A percentile compares a stretch with the other conserved stretches of the same genome.
Evolutionary conservation across 192 early-diverging fungal genomes (phyloP).

Genomic region (Borealophlyctis nickersoniae): DNA sequence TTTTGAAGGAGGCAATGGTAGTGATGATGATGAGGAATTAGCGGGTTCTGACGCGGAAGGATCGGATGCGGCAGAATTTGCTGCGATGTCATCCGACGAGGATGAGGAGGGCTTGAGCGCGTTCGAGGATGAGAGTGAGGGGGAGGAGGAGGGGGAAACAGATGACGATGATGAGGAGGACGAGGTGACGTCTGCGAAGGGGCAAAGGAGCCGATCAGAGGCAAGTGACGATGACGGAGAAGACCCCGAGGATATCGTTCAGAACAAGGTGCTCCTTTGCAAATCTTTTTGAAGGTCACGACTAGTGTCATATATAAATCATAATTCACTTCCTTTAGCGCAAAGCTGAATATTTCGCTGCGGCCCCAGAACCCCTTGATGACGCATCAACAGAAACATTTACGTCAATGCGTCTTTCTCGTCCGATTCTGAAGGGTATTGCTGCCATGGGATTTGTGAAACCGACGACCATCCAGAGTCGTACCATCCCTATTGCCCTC

Average conservation of each 20-base stretch:
- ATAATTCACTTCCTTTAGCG: no score
- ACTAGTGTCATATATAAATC: neutral
- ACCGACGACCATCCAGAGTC: conserved; percentile 91
- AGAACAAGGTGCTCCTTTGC: no score
- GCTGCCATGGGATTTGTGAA: conserved; percentile 83
- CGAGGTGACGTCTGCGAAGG: conserved; percentile 5
- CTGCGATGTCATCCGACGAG: conserved; percentile 12
- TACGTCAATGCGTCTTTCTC: conserved; percentile 86
- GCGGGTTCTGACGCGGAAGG: conserved; percentile 1
- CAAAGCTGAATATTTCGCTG: conserved; percentile 49
- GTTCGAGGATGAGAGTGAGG: conserved; percentile 11
- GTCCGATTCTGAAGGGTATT: conserved; percentile 91
- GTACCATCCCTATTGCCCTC: conserved; percentile 89
- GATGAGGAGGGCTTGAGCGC: conserved; percentile 12
- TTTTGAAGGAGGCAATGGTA: conserved; percentile 2
- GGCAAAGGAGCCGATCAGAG: neutral
- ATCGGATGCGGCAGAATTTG: neutral
- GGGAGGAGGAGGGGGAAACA: conserved; percentile 9
- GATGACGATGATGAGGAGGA: conserved; percentile 33
- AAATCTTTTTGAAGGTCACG: neutral
- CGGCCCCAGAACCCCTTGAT: conserved; percentile 24
- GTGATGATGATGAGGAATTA: conserved; percentile 16
- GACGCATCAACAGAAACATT: conserved; percentile 64
- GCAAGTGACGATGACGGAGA: neutral
- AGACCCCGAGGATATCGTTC: conserved; percentile 29